phyloP scores from a whole-genome alignment of 2,329 filamentous ascomycete genomes.

The Fusarium nygamai region DNA sequence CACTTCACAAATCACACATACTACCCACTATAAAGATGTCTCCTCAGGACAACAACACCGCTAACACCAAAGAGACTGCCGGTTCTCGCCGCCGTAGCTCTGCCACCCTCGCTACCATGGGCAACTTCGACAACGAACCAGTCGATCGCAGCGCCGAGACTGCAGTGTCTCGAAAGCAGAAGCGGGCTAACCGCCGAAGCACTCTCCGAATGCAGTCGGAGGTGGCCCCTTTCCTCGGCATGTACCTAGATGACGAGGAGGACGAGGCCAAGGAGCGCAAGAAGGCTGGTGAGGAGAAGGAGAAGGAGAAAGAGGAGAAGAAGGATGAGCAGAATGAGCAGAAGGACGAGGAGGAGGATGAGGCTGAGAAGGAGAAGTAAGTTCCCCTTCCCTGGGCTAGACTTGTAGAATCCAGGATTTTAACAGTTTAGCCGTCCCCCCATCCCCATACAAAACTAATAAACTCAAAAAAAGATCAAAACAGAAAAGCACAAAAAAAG shows the following conservation, averaged over 20 bases:
- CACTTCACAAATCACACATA: no score
- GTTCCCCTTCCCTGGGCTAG: neutral
- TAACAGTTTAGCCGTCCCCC: neutral
- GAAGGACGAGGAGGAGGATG: neutral
- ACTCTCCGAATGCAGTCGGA: neutral
- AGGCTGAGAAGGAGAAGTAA: neutral
- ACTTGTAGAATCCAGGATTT: neutral
- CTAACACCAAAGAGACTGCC: neutral
- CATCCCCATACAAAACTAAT: neutral
- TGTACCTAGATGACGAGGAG: neutral
- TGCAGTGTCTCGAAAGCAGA: neutral
- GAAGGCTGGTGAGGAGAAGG: rapidly evolving
- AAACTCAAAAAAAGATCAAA: neutral
- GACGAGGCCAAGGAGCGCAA: neutral
- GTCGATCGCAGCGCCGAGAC: neutral
- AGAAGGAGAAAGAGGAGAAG: neutral
- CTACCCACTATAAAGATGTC: neutral
- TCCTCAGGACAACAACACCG: rapidly evolving
- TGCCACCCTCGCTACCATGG: neutral
- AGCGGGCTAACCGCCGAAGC: neutral
- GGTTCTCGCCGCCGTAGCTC: neutral
- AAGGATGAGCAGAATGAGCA: neutral
- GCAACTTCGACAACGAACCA: neutral
- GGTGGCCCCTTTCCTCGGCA: neutral
- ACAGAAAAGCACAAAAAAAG: neutral